Evolutionary conservation across 1,139 yeast species (phyloP).

Genomic region (Protomyces pachydermus): DNA sequence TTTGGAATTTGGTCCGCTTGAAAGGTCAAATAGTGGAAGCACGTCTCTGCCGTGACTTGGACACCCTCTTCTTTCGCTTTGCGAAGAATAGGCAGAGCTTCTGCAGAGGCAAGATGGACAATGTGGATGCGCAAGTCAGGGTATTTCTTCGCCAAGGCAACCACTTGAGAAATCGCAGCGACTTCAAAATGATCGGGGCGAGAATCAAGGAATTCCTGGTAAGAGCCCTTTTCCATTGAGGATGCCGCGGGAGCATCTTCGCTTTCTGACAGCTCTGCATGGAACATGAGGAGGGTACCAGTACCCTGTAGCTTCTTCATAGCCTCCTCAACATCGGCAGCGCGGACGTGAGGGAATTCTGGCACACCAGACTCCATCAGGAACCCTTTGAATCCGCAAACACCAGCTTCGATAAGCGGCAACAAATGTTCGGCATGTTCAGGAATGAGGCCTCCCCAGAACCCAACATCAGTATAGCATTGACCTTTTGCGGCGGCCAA

Average conservation of each 20-base stretch:
- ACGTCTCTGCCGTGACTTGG: slow-evolving; percentile 48
- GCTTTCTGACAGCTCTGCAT: slow-evolving; percentile 48
- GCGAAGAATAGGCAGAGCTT: slow-evolving; percentile 44
- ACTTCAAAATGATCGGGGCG: slow-evolving; percentile 48
- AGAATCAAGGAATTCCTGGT: slow-evolving; percentile 43
- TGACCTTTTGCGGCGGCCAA: slow-evolving; percentile 72
- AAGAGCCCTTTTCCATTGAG: slow-evolving; percentile 43
- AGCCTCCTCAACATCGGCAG: slow-evolving; percentile 44
- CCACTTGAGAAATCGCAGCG: slow-evolving; percentile 49
- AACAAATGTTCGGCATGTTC: slow-evolving; percentile 29
- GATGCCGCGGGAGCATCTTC: slow-evolving; percentile 43
- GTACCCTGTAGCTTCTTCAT: slow-evolving; percentile 39
- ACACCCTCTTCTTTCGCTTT: slow-evolving; percentile 44
- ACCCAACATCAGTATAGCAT: slow-evolving; percentile 89
- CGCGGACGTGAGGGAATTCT: slow-evolving; percentile 37
- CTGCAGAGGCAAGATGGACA: slow-evolving; percentile 48
- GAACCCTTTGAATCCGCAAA: slow-evolving; percentile 47
- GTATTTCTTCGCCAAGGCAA: slow-evolving; percentile 43
- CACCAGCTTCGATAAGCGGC: slow-evolving; percentile 49
- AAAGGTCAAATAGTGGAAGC: slow-evolving; percentile 48
- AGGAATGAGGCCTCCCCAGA: slow-evolving; percentile 44
- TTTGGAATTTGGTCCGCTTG: slow-evolving; percentile 41
- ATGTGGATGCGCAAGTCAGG: slow-evolving; percentile 45
- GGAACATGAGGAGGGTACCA: slow-evolving; percentile 48
- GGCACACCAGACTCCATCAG: slow-evolving; percentile 35